A percentile compares a stretch with the other conserved stretches of the same genome.
Conservation (phyloP, 1,139 yeast genomes). For the Geotrichum histeridarum region DNA sequence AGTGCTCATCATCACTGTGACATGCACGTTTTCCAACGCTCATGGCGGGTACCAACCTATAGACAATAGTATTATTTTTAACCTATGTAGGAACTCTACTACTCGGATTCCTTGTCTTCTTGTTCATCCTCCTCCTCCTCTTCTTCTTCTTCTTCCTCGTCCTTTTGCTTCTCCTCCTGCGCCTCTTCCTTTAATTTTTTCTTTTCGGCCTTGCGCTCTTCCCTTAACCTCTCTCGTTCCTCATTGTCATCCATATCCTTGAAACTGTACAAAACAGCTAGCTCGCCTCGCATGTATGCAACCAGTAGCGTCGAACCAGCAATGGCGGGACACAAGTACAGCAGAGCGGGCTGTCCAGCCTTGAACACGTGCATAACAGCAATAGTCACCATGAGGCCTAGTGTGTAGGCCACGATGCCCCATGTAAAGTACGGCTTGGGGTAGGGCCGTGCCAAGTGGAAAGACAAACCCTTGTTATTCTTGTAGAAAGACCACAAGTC, state of each 20-base stretch:
- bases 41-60: too few species aligned
- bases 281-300: conserved; percentile 43
- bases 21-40: too few species aligned
- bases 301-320: conserved; percentile 36
- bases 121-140: background rate
- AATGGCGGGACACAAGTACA: conserved; percentile 56
- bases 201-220: conserved; percentile 11
- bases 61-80: too few species aligned
- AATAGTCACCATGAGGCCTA: conserved; percentile 46
- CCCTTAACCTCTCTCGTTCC: conserved; percentile 7
- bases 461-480: conserved; percentile 26
- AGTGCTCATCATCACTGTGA: too few species aligned
- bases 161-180: background rate
- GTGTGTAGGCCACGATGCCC: conserved; percentile 43
- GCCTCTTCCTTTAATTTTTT: background rate
- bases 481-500: conserved; percentile 45
- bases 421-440: conserved; percentile 45
- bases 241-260: conserved; percentile 31
- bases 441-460: conserved; percentile 42
- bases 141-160: background rate
- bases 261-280: conserved; percentile 41
- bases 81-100: background rate
- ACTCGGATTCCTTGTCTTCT: background rate
- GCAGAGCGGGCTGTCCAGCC: conserved; percentile 62
- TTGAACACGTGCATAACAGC: conserved; percentile 40